A percentile compares a stretch with the other conserved stretches of the same genome.
Evolutionary conservation across 495 filamentous ascomycete genomes (phyloP).

Genomic region (Lentithecium fluviatile): DNA sequence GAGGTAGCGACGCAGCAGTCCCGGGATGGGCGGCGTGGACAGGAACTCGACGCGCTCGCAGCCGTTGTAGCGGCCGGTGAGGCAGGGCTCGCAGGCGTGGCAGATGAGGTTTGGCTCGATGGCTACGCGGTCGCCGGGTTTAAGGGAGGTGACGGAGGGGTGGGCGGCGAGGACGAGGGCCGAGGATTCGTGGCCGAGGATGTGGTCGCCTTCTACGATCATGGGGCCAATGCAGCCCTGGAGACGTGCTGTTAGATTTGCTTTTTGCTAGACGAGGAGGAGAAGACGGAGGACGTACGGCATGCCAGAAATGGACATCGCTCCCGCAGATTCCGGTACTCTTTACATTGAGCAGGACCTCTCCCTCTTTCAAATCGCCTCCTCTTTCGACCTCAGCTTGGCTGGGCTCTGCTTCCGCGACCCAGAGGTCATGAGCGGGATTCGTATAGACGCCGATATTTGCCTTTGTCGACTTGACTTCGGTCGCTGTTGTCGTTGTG

Average conservation of each 20-base stretch:
- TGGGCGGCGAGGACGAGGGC: constrained; percentile 80
- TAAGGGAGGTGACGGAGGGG: constrained; percentile 69
- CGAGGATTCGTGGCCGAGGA: constrained; percentile 90
- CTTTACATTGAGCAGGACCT: constrained; percentile 80
- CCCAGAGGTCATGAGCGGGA: constrained; percentile 86
- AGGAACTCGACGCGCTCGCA: constrained; percentile 82
- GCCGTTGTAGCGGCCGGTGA: constrained; percentile 90
- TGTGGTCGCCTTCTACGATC: constrained; percentile 82
- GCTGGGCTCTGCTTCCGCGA: constrained; percentile 71
- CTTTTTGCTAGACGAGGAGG: background rate
- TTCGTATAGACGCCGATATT: constrained; percentile 97
- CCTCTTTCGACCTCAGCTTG: constrained; percentile 72
- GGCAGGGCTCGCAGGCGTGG: constrained; percentile 81
- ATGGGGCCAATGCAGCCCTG: constrained; percentile 86
- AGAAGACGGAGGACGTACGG: constrained; percentile 33
- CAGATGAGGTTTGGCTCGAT: constrained; percentile 91
- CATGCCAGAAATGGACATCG: constrained; percentile 95
- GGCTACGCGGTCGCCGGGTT: constrained; percentile 82
- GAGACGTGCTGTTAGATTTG: background rate
- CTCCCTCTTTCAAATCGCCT: constrained; percentile 68
- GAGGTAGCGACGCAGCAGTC: constrained; percentile 87
- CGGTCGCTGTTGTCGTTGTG: constrained; percentile 31
- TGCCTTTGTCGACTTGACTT: constrained; percentile 54
- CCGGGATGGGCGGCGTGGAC: constrained; percentile 83
- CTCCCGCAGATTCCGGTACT: constrained; percentile 94